These are phyloP conservation scores for Geosmithia putterillii DNA, from an alignment of 2,329 filamentous ascomycete genomes.

Conservation along the genomic window DNA sequence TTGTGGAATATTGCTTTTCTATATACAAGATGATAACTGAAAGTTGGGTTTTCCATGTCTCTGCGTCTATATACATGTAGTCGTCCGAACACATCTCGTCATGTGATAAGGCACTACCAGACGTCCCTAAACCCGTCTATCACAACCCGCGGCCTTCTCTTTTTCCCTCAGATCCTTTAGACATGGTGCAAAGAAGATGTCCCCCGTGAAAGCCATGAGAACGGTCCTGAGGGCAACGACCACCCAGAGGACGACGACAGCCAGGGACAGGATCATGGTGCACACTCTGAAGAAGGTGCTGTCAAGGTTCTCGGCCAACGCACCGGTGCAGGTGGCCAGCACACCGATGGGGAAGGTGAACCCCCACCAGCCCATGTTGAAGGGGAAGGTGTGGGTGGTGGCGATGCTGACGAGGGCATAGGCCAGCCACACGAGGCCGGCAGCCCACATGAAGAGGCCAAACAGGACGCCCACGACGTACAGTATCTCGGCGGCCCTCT, in stretches of 20 bases:
- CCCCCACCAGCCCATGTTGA: conserved; percentile 36
- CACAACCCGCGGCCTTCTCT: conserved; percentile 11
- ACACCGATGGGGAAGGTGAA: conserved; percentile 35
- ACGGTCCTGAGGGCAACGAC: conserved; percentile 25
- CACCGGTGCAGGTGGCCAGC: conserved; percentile 25
- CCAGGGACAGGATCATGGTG: conserved; percentile 25
- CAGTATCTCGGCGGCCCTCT: conserved; percentile 28
- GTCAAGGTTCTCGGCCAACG: conserved; percentile 25
- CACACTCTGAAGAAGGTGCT: conserved; percentile 29
- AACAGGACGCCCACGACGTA: conserved; percentile 43
- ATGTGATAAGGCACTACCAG: too few species aligned
- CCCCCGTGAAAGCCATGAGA: conserved; percentile 22
- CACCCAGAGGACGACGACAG: conserved; percentile 27
- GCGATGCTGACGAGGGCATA: conserved; percentile 28
- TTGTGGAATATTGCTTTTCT: too few species aligned
- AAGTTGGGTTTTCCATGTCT: too few species aligned
- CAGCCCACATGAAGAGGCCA: conserved; percentile 30
- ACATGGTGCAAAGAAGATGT: conserved; percentile 32
- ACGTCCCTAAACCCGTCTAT: conserved; percentile 17
- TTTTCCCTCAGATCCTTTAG: conserved; percentile 23
- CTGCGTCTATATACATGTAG: too few species aligned
- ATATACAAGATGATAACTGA: too few species aligned
- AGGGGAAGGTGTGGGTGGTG: conserved; percentile 26
- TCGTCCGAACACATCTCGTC: too few species aligned
- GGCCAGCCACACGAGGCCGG: conserved; percentile 28